Evolutionary conservation across 106 monocot species (phyloP), one percentile per base, ranked within the genome.

Genomic region (Posidonia australis): DNA sequence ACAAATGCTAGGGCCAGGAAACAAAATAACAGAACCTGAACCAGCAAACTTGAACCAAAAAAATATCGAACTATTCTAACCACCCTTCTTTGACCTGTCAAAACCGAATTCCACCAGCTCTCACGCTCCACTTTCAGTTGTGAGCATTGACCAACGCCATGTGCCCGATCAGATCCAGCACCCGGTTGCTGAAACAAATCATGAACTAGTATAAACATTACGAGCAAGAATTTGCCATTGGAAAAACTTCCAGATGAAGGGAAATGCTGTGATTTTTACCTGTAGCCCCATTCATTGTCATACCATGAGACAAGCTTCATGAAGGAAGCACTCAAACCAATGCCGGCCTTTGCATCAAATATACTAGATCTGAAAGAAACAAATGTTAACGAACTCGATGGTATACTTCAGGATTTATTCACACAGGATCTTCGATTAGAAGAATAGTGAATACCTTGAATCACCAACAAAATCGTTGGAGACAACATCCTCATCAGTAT

Each of bases 201-300:
- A 55, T 29, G 20, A 28, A 17, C 5, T 27, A 25, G 43, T 27
- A 46, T 9, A 27, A 28, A 17, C 5, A 36, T 44, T 21, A 42
- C 9, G 18, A 53, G 52, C 1, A n/a, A 6, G 22, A 27, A 30
- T 18, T 27, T 36, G 47, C 54, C 11, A 58, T 29, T 1, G 42
- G 19, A 10, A 55, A 13, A 32, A 61, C 10, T 22, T 28, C 11
- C 60, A n/a, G 20, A 16, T 5, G 11, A 31, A 19, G 9, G 4
- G 10, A 7, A 5, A 63, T 41, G 27, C 10, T 20, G 17, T 41
- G 7, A 5, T 43, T 63, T 32, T 60, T 52, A 89, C 93, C 93
- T 94, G 84, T 94, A 94, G 28, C 94, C 94, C 94, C 94, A 94
- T 68, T 94, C 94, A n/a, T 94, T 94, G 78, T 94, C 94, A 41